phyloP scores from a whole-genome alignment of 2,329 filamentous ascomycete species.

The Pseudogymnoascus verrucosus region DNA sequence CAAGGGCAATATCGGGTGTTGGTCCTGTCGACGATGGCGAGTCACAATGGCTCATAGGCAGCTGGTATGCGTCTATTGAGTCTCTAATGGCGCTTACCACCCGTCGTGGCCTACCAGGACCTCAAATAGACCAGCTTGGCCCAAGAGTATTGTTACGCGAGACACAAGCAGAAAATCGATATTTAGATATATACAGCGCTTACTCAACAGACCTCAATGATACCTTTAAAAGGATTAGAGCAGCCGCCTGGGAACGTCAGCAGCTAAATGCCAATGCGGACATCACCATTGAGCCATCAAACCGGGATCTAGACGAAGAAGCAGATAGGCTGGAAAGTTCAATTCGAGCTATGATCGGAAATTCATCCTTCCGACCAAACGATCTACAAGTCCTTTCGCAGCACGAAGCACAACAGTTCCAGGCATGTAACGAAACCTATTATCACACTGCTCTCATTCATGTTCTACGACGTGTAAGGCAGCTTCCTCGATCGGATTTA shows the following conservation, averaged over 20 bases:
- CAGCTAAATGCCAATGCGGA: conserved; percentile 14
- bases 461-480: conserved; percentile 32
- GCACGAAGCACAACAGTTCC: conserved; percentile 27
- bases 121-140: background rate
- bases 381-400: conserved; percentile 13
- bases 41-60: conserved; percentile 24
- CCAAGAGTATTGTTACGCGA: background rate
- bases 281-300: conserved; percentile 13
- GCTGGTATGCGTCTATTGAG: conserved; percentile 35
- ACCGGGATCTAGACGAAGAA: conserved; percentile 22
- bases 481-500: conserved; percentile 17
- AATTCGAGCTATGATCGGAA: conserved; percentile 29
- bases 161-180: conserved; percentile 22
- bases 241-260: conserved; percentile 28
- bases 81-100: conserved; percentile 34
- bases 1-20: conserved; percentile 14
- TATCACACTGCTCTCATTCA: conserved; percentile 36
- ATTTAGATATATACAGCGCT: conserved; percentile 36
- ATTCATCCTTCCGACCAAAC: conserved; percentile 26
- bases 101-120: conserved; percentile 26
- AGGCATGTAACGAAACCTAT: conserved; percentile 35
- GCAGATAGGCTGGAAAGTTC: conserved; percentile 29
- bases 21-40: background rate
- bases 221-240: conserved; percentile 33
- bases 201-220: conserved; percentile 33